Evolutionary conservation across 2,329 filamentous ascomycete species (phyloP).

Genomic region (Colletotrichum magnum): DNA sequence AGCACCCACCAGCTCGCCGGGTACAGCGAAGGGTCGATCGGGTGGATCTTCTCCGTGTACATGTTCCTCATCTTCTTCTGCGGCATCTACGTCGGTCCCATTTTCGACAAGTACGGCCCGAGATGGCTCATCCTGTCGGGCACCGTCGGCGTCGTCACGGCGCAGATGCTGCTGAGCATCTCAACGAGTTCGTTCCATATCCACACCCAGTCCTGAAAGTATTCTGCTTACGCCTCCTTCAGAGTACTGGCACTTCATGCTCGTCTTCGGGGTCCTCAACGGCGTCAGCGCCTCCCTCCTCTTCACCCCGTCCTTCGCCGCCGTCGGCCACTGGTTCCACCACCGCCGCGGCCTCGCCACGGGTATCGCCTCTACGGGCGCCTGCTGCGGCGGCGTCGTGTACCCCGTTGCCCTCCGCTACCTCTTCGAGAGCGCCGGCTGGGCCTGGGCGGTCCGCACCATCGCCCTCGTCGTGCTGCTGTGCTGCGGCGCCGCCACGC

Average conservation of each 20-base stretch:
- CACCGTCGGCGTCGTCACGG: conserved; percentile 71
- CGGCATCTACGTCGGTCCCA: conserved; percentile 86
- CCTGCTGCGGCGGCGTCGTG: conserved; percentile 77
- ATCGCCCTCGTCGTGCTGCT: conserved; percentile 63
- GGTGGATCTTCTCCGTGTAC: conserved; percentile 90
- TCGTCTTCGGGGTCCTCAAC: conserved; percentile 81
- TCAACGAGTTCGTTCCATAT: conserved; percentile 68
- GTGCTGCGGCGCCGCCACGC: conserved; percentile 60
- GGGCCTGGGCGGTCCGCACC: conserved; percentile 62
- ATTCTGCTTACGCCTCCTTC: background rate
- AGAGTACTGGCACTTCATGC: conserved; percentile 88
- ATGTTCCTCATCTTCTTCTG: conserved; percentile 89
- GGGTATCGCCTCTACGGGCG: conserved; percentile 84
- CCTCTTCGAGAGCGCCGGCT: conserved; percentile 55
- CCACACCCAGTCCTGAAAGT: background rate
- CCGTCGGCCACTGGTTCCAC: conserved; percentile 87
- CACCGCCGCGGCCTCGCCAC: conserved; percentile 82
- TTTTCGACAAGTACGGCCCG: conserved; percentile 90
- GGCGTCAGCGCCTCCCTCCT: conserved; percentile 83
- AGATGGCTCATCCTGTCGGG: conserved; percentile 79
- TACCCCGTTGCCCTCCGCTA: conserved; percentile 70
- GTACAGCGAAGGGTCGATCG: conserved; percentile 78
- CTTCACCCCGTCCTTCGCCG: conserved; percentile 85
- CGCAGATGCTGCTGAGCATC: conserved; percentile 78
- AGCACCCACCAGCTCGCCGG: conserved; percentile 77